Base-by-base conservation (phyloP, 129 eudicot species). In the Flaveria ramosissima region DNA sequence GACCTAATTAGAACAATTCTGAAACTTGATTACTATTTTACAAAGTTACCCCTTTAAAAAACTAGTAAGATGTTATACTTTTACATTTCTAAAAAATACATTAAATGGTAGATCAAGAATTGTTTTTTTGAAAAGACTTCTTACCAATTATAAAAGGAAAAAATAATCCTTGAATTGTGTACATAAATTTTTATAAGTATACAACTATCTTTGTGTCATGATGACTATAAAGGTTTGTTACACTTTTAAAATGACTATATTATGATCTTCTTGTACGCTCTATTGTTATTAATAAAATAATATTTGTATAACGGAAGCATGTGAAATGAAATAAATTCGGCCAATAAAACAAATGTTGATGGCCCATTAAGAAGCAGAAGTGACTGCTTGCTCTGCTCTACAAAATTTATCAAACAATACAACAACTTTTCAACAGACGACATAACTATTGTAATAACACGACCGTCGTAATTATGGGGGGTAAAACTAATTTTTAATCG, bases 321-420 rank as follows among this genome's bases (percentile, higher is more conserved):
- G 32, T 47, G 72, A 50, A 70, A 32, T 45, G 75, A 68, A 39
- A 15, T 17, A 55, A 66, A 53, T 47, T 61, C 6, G 21, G 50
- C 15, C 52, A 71, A 51, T 79, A 55, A 52, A 72, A 73, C 70
- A 80, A 80, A 50, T 65, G 78, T 24, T 26, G 36, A 52, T 57
- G 83, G 83, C 74, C 78, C 83, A 73, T 72, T 72, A 41, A 72
- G 74, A 64, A 72, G 16, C 41, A 47, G 78, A 78, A 71, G 64
- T 61, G 77, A 60, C 65, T 70, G 72, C 77, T 30, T 61, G 73
- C 65, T 30, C 69, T 72, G 50, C 78, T 27, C 72, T 71, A 41
- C 8, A 47, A 43, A 43, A 42, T 55, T 56, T 69, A 77, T 68
- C 70, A 36, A 20, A 57, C 19, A 30, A 56, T 70, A 70, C 71